A percentile compares a stretch with the other conserved stretches of the same genome.
phyloP scores from a whole-genome alignment of 1,284 basidiomycete genomes.

The Ustilago bromivora region DNA sequence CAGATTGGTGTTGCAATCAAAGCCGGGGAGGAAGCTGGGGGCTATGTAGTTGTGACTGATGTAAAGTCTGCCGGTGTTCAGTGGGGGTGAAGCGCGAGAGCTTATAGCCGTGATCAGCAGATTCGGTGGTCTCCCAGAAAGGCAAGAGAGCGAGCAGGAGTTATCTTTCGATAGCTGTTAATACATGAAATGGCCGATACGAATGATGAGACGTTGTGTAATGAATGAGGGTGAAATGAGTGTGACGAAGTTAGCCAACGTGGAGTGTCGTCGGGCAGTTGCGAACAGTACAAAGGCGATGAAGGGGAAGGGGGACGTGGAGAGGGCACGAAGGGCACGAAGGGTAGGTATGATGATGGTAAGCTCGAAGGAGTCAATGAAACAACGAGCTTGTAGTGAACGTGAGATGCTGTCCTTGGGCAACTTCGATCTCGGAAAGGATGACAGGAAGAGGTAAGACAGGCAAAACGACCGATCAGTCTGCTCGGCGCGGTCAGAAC shows the following conservation, averaged over 20 bases:
- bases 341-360: slow-evolving; percentile 8
- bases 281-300: neutral
- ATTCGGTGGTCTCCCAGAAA: too few relatives aligned
- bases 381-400: neutral
- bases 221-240: neutral
- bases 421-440: neutral
- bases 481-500: slow-evolving; percentile 2
- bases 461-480: neutral
- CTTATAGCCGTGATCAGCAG: too few relatives aligned
- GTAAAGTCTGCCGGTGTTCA: too few relatives aligned
- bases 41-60: too few relatives aligned
- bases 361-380: neutral
- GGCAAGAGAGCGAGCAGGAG: too few relatives aligned
- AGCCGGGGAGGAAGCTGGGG: neutral
- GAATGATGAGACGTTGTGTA: neutral
- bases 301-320: neutral
- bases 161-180: too few relatives aligned
- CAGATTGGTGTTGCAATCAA: neutral
- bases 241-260: neutral
- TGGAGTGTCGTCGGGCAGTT: neutral
- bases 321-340: neutral
- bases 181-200: neutral
- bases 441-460: neutral
- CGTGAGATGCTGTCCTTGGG: neutral
- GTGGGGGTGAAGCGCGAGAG: too few relatives aligned